These are phyloP conservation scores for Chalciporus pseudorubinellus DNA, from an alignment of 768 basidiomycete genomes.

Conservation along the genomic window DNA sequence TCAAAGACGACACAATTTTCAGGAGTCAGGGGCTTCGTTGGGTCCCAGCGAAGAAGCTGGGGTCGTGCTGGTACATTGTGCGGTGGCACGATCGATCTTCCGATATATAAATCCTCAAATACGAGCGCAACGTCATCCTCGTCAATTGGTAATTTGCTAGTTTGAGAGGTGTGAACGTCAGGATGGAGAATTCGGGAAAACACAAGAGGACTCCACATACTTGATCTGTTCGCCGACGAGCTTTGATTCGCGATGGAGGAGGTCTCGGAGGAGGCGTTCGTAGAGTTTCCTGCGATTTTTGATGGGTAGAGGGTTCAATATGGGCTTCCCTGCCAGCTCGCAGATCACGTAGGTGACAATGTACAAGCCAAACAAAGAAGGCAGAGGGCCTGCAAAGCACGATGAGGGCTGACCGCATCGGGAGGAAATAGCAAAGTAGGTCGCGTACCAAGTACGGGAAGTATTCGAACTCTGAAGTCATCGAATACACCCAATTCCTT, in stretches of 20 bases:
- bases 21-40: conserved; percentile 53
- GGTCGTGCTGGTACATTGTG: conserved; percentile 71
- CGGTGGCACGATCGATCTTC: conserved; percentile 77
- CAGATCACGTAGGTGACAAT: conserved; percentile 87
- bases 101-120: conserved; percentile 84
- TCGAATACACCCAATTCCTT: conserved; percentile 88
- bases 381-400: conserved; percentile 52
- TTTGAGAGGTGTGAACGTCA: neutral
- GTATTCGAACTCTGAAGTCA: conserved; percentile 89
- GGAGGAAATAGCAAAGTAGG: neutral
- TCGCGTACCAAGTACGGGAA: conserved; percentile 80
- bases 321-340: conserved; percentile 80
- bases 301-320: conserved; percentile 79
- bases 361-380: conserved; percentile 88
- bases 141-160: conserved; percentile 72
- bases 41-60: conserved; percentile 80
- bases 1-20: conserved; percentile 90
- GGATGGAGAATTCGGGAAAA: neutral
- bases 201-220: conserved; percentile 37
- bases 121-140: conserved; percentile 81
- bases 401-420: neutral
- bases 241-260: conserved; percentile 73
- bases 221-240: conserved; percentile 58
- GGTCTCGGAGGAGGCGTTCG: conserved; percentile 70
- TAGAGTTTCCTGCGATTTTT: conserved; percentile 85